Conservation (phyloP, 2,329 filamentous ascomycete genomes). For the Ceratocystis eucalypticola region DNA sequence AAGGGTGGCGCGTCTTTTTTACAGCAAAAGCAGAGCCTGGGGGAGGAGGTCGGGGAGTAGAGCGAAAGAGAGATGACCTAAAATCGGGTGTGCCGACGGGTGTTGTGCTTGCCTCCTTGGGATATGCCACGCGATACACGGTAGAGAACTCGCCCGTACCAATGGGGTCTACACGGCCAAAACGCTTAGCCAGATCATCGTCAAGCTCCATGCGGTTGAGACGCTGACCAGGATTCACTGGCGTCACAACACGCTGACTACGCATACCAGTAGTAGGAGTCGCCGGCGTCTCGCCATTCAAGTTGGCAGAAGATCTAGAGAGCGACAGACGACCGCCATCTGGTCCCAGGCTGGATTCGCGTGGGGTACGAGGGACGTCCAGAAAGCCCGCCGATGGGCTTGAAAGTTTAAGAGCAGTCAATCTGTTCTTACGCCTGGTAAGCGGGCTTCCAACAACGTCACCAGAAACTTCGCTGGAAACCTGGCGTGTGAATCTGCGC, state of each 20-base stretch:
- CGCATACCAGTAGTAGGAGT: slow-evolving; percentile 56
- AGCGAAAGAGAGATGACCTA: slow-evolving; percentile 32
- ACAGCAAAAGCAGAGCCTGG: slow-evolving; percentile 66
- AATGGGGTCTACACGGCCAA: slow-evolving; percentile 65
- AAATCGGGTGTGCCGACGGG: slow-evolving; percentile 16
- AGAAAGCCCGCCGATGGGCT: slow-evolving; percentile 13
- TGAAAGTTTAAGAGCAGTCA: slow-evolving; percentile 15
- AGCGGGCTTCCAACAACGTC: slow-evolving; percentile 10
- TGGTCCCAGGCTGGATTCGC: slow-evolving; percentile 57
- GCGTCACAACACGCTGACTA: slow-evolving; percentile 41
- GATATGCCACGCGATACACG: slow-evolving; percentile 62
- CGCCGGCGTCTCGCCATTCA: slow-evolving; percentile 40
- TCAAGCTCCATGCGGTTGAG: slow-evolving; percentile 55
- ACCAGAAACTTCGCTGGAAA: slow-evolving; percentile 22
- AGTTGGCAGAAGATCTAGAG: slow-evolving; percentile 39
- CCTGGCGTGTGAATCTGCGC: slow-evolving; percentile 23
- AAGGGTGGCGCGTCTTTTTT: slow-evolving; percentile 79
- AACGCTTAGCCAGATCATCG: slow-evolving; percentile 56
- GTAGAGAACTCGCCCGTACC: slow-evolving; percentile 88
- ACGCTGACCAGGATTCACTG: slow-evolving; percentile 51
- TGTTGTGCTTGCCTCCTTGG: slow-evolving; percentile 22
- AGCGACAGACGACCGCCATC: slow-evolving; percentile 78
- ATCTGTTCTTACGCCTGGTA: slow-evolving; percentile 13
- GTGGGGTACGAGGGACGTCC: slow-evolving; percentile 57
- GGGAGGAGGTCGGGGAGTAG: slow-evolving; percentile 38